phyloP scores from a whole-genome alignment of 768 basidiomycete genomes.

The Serendipita sp. region DNA sequence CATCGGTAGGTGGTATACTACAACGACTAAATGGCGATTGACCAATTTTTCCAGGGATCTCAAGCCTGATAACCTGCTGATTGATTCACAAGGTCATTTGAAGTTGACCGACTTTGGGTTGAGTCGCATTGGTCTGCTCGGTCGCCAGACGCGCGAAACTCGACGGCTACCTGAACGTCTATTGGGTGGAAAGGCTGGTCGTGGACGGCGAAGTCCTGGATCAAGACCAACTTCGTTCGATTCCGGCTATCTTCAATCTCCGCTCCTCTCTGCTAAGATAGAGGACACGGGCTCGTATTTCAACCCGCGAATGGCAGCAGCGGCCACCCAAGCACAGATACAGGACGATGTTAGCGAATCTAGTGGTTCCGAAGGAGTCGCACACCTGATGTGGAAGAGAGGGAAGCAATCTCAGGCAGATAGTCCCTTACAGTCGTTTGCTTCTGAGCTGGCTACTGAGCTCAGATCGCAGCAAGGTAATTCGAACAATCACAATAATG shows the following conservation, averaged over 20 bases:
- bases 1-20: conserved; percentile 54
- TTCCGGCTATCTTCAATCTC: conserved; percentile 64
- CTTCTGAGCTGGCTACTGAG: conserved; percentile 69
- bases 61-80: conserved; percentile 95
- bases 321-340: conserved; percentile 28
- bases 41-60: conserved; percentile 71
- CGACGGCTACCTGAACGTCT: conserved; percentile 21
- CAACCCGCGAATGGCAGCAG: conserved; percentile 44
- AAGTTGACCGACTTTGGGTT: conserved; percentile 98
- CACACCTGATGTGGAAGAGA: conserved; percentile 23
- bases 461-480: conserved; percentile 44
- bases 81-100: conserved; percentile 90
- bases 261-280: conserved; percentile 44
- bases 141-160: conserved; percentile 78
- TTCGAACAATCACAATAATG: not conserved
- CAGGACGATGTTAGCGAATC: conserved; percentile 81
- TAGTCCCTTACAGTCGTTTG: conserved; percentile 76
- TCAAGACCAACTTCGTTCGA: conserved; percentile 75
- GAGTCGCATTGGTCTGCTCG: conserved; percentile 92
- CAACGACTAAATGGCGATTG: conserved; percentile 4
- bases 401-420: conserved; percentile 34
- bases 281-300: conserved; percentile 64
- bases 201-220: conserved; percentile 46
- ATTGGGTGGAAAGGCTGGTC: conserved; percentile 16
- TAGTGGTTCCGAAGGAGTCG: conserved; percentile 63